Percentiles rank a stretch among this genome's conserved stretches.
Evolutionary conservation across 1,284 basidiomycete genomes (phyloP).

Genomic region (Mycena sp.): DNA sequence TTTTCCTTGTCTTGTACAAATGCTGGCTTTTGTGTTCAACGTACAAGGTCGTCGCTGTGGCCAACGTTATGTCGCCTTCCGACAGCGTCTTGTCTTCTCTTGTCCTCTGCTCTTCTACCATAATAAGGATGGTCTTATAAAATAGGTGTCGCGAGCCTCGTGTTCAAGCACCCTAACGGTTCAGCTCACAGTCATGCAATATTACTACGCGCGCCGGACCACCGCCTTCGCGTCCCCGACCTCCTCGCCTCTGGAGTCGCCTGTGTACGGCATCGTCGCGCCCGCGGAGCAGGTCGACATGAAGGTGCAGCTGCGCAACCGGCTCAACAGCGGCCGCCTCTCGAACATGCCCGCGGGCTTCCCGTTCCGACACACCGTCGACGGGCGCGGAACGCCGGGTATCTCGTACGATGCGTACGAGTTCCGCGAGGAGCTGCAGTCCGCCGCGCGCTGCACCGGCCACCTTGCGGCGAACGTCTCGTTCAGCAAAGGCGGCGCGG

Average conservation of each 20-base stretch:
- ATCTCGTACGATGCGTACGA: constrained; percentile 42
- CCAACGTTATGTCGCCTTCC: constrained; percentile 8
- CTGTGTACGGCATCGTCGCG: constrained; percentile 13
- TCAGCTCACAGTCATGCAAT: constrained; percentile 14
- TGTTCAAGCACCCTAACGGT: constrained; percentile 10
- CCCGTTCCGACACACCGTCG: constrained; percentile 41
- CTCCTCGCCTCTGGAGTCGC: constrained; percentile 23
- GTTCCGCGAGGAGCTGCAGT: constrained; percentile 37
- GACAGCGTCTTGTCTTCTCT: constrained; percentile 13
- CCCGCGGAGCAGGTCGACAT: constrained; percentile 25
- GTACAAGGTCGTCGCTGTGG: constrained; percentile 21
- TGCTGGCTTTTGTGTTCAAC: constrained; percentile 16
- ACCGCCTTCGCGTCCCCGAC: constrained; percentile 14
- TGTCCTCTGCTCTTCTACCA: background rate
- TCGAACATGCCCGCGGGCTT: constrained; percentile 43
- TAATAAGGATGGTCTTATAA: constrained; percentile 17
- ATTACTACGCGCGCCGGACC: constrained; percentile 18
- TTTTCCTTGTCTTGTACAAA: constrained; percentile 17
- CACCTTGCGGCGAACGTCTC: constrained; percentile 32
- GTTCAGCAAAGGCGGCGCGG: constrained; percentile 23
- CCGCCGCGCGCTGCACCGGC: constrained; percentile 30
- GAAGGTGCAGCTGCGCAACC: constrained; percentile 40
- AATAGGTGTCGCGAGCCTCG: background rate
- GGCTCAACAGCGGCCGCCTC: constrained; percentile 39
- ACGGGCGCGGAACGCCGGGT: constrained; percentile 27